Percentiles rank a stretch among this genome's conserved stretches.
Evolutionary conservation across 139 green algal species (phyloP).

Genomic region (Limnomonas spitsbergensis): DNA sequence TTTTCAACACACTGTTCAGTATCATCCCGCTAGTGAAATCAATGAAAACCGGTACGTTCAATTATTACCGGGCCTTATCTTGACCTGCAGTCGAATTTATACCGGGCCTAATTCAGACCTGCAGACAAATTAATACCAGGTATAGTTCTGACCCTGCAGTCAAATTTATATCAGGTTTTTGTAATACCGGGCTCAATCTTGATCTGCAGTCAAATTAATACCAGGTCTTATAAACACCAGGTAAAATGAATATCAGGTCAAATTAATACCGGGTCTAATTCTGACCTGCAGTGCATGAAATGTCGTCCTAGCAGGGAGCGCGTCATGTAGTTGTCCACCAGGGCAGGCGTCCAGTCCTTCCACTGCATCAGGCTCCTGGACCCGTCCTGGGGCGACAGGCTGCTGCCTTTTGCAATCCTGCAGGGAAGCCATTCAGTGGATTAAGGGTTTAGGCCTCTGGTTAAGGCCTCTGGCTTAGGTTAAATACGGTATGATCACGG

Average conservation of each 20-base stretch:
- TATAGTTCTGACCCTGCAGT: not conserved
- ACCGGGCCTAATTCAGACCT: not conserved
- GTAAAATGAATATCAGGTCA: not conserved
- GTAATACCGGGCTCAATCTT: not conserved
- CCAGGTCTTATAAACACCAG: not conserved
- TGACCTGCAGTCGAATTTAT: not conserved
- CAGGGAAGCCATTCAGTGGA: not conserved
- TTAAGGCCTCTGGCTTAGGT: too few relatives aligned
- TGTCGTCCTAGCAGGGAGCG: conserved; percentile 8
- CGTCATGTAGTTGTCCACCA: conserved; percentile 10
- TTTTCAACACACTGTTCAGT: not conserved
- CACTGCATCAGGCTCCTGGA: not conserved
- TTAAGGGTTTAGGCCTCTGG: not conserved
- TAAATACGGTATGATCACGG: not conserved
- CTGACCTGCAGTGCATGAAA: conserved; percentile 15
- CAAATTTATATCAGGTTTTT: not conserved
- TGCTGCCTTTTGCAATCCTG: not conserved
- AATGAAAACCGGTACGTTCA: not conserved
- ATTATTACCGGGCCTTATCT: not conserved
- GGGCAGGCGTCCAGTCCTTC: not conserved
- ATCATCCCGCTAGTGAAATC: not conserved
- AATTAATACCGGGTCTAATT: not conserved
- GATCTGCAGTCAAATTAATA: not conserved
- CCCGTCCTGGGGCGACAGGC: not conserved
- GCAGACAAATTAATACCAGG: not conserved